Base-by-base conservation (phyloP, 2,329 filamentous ascomycete genomes). In the Pestalotiopsis fici region DNA sequence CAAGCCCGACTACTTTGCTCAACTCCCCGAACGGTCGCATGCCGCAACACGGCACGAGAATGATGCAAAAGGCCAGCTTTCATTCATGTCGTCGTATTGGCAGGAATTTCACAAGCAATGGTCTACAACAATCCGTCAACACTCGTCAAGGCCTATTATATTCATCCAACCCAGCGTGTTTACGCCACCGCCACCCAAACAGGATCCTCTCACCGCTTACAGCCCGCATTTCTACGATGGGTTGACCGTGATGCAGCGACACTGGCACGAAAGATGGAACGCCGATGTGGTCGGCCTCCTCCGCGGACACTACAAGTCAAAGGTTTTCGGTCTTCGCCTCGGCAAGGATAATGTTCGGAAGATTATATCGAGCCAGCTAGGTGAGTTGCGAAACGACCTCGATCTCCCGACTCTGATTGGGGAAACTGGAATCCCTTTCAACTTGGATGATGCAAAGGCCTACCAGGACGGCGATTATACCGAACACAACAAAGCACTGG, bases 141-240 rank as follows among this genome's bases (percentile, higher is more conserved):
- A 67, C 60, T 69, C 68, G 2, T 61, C 64, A 2, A 57, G 55
- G 21, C 39, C 72, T 1, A 66, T 71, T 23, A 59, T 69, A 12
- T 71, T 73, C 64, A 66, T 71, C 55, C 73, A 74, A 65, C 68
- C 73, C 2, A 66, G 68, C 5, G 71, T 73, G 23, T 73, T 73
- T 50, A 59, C 68, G 21, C 23, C 67, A 1, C 73, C 73, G 13
- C 72, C 73, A 6, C 68, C 64, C 27, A 27, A 64, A 13, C 65
- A 70, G 18, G 65, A 68, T 27, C 67, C 67, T 3, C 62, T 70
- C 7, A 67, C 68, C 59, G 70, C 69, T 6, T 72, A 73, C 68
- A 71, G 70, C 43, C 72, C 72, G 3, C 73, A 74, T 55, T 74
- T 71, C 67, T 74, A 74, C 64, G 73, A 74, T 57, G 71, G 70